Conservation (phyloP, 176 grass and related monocot species). For the Lolium rigidum region DNA sequence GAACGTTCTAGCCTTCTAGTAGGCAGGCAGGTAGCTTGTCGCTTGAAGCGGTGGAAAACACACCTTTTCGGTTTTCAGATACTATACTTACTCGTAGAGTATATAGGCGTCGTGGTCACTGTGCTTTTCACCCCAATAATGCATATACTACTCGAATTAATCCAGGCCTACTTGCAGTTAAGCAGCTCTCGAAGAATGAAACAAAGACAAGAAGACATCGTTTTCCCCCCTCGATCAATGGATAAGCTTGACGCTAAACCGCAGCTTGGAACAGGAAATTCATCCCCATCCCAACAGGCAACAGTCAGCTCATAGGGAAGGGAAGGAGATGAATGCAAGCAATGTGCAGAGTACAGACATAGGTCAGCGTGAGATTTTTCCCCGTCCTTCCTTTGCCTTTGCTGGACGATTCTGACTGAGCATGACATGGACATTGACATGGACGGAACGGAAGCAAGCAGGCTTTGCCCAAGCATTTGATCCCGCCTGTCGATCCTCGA, state of each 20-base stretch:
- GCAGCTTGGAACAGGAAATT: background rate
- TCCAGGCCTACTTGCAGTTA: background rate
- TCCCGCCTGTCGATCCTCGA: slow-evolving; percentile 5
- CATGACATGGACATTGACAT: background rate
- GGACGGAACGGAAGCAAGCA: background rate
- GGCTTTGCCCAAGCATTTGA: background rate
- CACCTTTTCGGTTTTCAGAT: background rate
- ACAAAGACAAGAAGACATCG: too few species aligned
- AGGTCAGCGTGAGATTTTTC: background rate
- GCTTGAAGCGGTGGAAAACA: background rate
- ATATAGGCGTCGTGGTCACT: background rate
- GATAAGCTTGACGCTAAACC: background rate
- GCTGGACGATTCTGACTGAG: background rate
- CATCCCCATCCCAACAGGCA: background rate
- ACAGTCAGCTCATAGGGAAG: background rate
- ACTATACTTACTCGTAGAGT: too few species aligned
- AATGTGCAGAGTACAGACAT: background rate
- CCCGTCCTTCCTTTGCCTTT: background rate
- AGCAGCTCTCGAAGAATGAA: background rate
- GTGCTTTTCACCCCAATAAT: background rate
- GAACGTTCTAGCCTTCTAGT: background rate
- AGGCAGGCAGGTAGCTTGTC: background rate
- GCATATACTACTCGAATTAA: background rate
- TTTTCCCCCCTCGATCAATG: too few species aligned
- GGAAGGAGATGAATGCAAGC: background rate